Base-by-base conservation (phyloP, 2,329 filamentous ascomycete genomes). In the Trichophaea hybrida region DNA sequence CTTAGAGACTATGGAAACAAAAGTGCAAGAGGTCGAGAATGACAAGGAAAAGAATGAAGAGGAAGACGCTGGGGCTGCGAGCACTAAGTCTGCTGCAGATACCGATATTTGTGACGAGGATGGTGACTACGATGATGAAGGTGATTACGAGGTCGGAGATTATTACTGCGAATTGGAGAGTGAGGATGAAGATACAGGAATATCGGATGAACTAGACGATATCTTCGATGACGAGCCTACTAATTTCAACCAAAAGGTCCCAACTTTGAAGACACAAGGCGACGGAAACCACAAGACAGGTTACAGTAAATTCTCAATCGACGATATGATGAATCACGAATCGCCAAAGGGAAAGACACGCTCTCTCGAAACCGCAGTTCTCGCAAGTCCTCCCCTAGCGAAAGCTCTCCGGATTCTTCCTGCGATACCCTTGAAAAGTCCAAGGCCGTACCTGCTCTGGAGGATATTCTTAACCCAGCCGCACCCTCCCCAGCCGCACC, bases 291-390 rank as follows among this genome's bases (percentile, higher is more conserved):
- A n/a, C 7, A 49, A 43, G 17, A 24, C 10, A 12, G 44, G 44
- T 49, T 46, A 58, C 15, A 64, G 65, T n/a, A 53, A 64, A 17
- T 51, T 60, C 32, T 57, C 64, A 35, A 58, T 65, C 38, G 56
- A 61, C 1, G 61, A 55, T 8, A 44, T 57, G 34, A 51, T 38
- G 38, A 37, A 55, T n/a, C 53, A 55, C 13, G 53, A 55, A 31
- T 55, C 53, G 4, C 53, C 38, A 6, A 40, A 55, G 6, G 50
- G 33, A 55, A 40, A 44, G 15, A 44, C 53, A 13, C 13, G 10
- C 8, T 44, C 3, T n/a, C 37, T n/a, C 10, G n/a, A 10, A 44
- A 4, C 34, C 8, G 10, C 50, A 12, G 10, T 31, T 12, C 7
- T 17, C 50, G 50, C 50, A 12, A 53, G 50, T 4, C 50, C 50